Evolutionary conservation across 345 rosid genomes (phyloP).

Genomic region (Alliaria petiolata): DNA sequence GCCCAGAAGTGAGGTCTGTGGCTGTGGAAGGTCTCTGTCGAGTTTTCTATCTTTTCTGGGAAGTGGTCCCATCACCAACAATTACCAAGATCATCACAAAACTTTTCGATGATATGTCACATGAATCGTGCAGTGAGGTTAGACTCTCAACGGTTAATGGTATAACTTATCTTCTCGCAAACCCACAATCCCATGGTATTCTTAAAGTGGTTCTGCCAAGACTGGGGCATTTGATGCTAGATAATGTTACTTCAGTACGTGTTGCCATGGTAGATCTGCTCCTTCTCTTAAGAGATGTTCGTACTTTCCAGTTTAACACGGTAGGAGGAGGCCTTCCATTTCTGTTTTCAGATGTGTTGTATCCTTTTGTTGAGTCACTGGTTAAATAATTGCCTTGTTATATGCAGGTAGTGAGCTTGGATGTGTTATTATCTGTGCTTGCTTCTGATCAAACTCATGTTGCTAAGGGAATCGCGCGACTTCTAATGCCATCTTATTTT

Average conservation of each 20-base stretch:
- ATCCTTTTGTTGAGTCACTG: background rate
- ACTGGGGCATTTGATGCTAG: constrained; percentile 64
- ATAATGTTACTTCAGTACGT: constrained; percentile 54
- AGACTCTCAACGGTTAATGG: constrained; percentile 85
- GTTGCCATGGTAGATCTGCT: constrained; percentile 76
- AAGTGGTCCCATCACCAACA: constrained; percentile 73
- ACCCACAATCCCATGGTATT: constrained; percentile 85
- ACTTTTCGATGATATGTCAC: constrained; percentile 64
- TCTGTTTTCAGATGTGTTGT: background rate
- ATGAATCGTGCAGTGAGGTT: constrained; percentile 70
- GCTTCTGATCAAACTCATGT: constrained; percentile 68
- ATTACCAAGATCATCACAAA: constrained; percentile 72
- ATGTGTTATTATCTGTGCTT: constrained; percentile 57
- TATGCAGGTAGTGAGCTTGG: constrained; percentile 70
- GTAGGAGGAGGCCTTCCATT: constrained; percentile 34
- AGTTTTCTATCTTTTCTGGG: constrained; percentile 88
- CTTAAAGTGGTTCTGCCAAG: constrained; percentile 86
- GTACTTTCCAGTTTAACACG: constrained; percentile 78
- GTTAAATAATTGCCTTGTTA: constrained; percentile 16
- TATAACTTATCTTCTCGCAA: constrained; percentile 76
- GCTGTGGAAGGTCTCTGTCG: constrained; percentile 97
- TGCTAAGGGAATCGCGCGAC: constrained; percentile 64
- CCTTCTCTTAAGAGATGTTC: constrained; percentile 62
- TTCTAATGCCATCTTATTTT: constrained; percentile 87
- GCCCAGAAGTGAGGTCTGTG: constrained; percentile 82